Conservation (phyloP, 257 asterid genomes). For the Solanum pinnatisectum region DNA sequence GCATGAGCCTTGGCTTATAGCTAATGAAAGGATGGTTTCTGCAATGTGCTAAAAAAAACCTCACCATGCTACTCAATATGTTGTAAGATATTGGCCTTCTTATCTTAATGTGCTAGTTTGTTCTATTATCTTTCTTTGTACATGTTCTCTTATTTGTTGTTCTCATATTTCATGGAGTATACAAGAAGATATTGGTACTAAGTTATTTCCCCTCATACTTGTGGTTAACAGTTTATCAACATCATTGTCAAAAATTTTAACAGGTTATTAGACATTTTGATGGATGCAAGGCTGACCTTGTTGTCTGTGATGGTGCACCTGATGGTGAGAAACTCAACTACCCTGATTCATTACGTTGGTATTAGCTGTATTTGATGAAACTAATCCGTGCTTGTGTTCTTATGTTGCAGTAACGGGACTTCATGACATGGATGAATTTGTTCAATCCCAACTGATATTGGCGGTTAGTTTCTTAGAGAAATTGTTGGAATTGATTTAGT, state of each 20-base stretch:
- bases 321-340: constrained; percentile 55
- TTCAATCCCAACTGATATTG: constrained; percentile 92
- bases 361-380: not conserved
- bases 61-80: not conserved
- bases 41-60: not conserved
- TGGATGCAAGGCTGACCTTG: constrained; percentile 99
- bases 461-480: constrained; percentile 50
- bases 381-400: not conserved
- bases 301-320: constrained; percentile 99
- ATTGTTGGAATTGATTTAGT: not conserved
- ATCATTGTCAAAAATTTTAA: not conserved
- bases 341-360: not conserved
- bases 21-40: not conserved
- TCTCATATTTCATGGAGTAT: not conserved
- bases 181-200: not conserved
- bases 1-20: not conserved
- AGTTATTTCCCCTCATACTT: not conserved
- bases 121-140: not conserved
- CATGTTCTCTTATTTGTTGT: not conserved
- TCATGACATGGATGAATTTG: constrained; percentile 98
- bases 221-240: not conserved
- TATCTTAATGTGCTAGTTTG: not conserved
- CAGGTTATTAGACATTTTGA: constrained; percentile 98
- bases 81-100: not conserved
- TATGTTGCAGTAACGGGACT: constrained; percentile 81